phyloP scores from a whole-genome alignment of 352 stramenopile genomes.

The Globisporangium middletonii region DNA sequence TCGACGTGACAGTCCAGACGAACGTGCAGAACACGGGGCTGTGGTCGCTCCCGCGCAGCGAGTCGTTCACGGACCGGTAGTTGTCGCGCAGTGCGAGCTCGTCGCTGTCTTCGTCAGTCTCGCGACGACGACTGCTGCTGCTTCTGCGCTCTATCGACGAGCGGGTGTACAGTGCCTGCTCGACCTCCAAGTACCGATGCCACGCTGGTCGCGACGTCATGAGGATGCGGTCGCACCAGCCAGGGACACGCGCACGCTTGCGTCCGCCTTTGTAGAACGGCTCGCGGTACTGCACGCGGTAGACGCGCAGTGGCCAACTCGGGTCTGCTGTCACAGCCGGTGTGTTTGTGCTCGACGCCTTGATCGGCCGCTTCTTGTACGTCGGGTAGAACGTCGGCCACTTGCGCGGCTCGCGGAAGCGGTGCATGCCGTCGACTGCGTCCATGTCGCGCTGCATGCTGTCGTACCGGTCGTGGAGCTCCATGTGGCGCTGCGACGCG shows the following conservation, averaged over 20 bases:
- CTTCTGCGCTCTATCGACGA: too few species aligned
- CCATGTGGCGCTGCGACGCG: slow-evolving; percentile 28
- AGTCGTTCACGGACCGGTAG: slow-evolving; percentile 56
- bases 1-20: slow-evolving; percentile 21
- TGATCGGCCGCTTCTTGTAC: slow-evolving; percentile 59
- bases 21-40: slow-evolving; percentile 61
- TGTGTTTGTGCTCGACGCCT: slow-evolving; percentile 14
- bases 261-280: slow-evolving; percentile 71
- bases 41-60: slow-evolving; percentile 55
- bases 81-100: slow-evolving; percentile 29
- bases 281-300: slow-evolving; percentile 48
- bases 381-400: slow-evolving; percentile 73
- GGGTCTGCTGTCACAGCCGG: slow-evolving; percentile 19
- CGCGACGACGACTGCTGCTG: too few species aligned
- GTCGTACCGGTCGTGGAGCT: slow-evolving; percentile 67
- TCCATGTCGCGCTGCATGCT: slow-evolving; percentile 52
- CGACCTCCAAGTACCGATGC: slow-evolving; percentile 22
- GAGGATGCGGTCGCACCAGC: slow-evolving; percentile 69
- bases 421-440: slow-evolving; percentile 23
- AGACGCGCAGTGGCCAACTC: slow-evolving; percentile 46
- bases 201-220: slow-evolving; percentile 27
- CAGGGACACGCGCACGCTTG: slow-evolving; percentile 51
- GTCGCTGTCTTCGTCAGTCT: background rate
- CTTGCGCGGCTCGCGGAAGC: slow-evolving; percentile 51
- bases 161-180: slow-evolving; percentile 22